Base-by-base conservation (phyloP, 2,329 filamentous ascomycete genomes). In the Calonectria montana region DNA sequence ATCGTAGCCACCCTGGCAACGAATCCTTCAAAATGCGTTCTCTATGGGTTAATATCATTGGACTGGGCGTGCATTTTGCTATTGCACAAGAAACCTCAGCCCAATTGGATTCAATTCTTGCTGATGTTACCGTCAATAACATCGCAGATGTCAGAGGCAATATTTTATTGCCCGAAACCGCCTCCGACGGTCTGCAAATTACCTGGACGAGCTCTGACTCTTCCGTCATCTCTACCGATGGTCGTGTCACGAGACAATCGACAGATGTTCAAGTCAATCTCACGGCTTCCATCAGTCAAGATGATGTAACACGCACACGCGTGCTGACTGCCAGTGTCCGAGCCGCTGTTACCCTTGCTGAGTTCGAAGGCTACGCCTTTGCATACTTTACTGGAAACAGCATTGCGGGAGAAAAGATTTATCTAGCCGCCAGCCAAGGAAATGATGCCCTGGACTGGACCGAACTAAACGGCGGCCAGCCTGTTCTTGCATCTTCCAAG, bases 371-470 rank as follows among this genome's bases (percentile, higher is more conserved):
- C 6, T 89, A 89, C 71, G 85, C 85, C 0, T 89, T 89, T 70
- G 83, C 85, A 0, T 90, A 89, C 75, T 89, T 89, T 74, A 88
- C 86, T 0, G 84, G 83, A 10, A 85, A 84, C 76, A 80, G 81
- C 1, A 70, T 76, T 16, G 80, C 81, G 0, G 88, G 88, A 25
- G 88, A 90, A 70, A 88, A 89, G 66, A 88, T 90, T 61, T 88
- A 84, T 74, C 83, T 89, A 15, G 87, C 88, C 2, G 84, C 87
- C 8, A 88, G 86, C 73, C 83, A 87, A 16, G 87, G 88, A 29
- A 89, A 89, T 77, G 81, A 89, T 74, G 88, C 88, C 0, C 78
- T 89, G 1, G 80, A 84, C 59, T 90, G 88, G 88, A 81, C 79
- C 3, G 87, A 89, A 66, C 70, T 90, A 39, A 89, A 89, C 65